Base-by-base conservation (phyloP, 306 rosid species). In the Calophaca sinica region DNA sequence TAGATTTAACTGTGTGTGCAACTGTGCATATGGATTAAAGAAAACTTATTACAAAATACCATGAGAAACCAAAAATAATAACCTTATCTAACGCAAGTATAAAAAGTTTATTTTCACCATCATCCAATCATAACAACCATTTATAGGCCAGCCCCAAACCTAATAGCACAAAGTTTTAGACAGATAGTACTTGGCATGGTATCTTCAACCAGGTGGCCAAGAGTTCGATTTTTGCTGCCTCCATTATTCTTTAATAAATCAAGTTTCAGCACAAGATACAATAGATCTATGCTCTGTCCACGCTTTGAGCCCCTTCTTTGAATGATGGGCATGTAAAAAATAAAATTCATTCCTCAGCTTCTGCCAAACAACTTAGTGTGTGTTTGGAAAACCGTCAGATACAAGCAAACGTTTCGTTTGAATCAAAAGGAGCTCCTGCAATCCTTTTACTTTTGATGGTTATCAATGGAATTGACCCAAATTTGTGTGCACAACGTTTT, bases 1-100 rank as follows among this genome's bases (percentile, higher is more conserved):
- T 4, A 3, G 42, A 49, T n/a, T 36, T 9, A 49, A 66, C 13
- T 7, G 29, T 8, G 3, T 36, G 59, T 48, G 10, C 6, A 63
- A 55, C 41, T 13, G 29, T 5, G 28, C 55, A 58, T 20, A 49
- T n/a, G 42, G 32, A 20, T 67, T 55, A 4, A 13, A 46, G 29
- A 67, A n/a, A 20, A 50, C 32, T 13, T 49, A 59, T 28, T 48
- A 3, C 60, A 5, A 29, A 55, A 76, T 41, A 68, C 49, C 4
- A 45, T 32, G 26, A 8, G 68, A 33, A 79, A 62, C 15, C n/a
- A 35, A 70, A 79, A 82, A 50, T 13, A 52, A 57, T 7, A 79
- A 51, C 45, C n/a, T 12, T 62, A 62, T 62, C 33, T 31, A 41
- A 42, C 11, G 8, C 39, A 72, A 32, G 49, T 10, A 26, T 45